Evolutionary conservation across 257 asterid genomes (phyloP).

Genomic region (Solanum ahanhuiri): DNA sequence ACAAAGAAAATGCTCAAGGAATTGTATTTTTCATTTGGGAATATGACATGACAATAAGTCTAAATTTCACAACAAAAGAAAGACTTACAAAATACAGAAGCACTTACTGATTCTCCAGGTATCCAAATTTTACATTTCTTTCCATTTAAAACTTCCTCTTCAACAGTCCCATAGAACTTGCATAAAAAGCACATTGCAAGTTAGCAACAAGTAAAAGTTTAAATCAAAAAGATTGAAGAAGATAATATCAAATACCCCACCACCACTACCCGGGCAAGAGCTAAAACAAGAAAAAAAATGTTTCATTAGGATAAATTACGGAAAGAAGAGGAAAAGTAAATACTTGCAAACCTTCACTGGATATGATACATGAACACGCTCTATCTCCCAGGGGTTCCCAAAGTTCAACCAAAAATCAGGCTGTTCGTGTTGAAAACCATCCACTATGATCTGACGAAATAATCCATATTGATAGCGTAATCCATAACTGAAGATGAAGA

Average conservation of each 20-base stretch:
- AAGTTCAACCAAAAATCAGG: conserved; percentile 50
- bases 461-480: conserved; percentile 46
- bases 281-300: neutral
- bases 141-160: conserved; percentile 31
- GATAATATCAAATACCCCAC: neutral
- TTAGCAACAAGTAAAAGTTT: conserved; percentile 4
- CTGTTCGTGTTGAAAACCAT: conserved; percentile 44
- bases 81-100: neutral
- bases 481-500: conserved; percentile 28
- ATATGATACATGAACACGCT: conserved; percentile 44
- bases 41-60: neutral
- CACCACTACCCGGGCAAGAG: neutral
- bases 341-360: conserved; percentile 38
- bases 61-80: neutral
- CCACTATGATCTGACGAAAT: conserved; percentile 41
- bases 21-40: neutral
- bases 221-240: conserved; percentile 4
- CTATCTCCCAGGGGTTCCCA: conserved; percentile 53
- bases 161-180: conserved; percentile 39
- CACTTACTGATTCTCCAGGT: conserved; percentile 44
- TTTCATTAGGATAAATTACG: neutral
- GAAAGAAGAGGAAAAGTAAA: neutral
- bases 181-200: neutral
- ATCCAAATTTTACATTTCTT: conserved; percentile 27
- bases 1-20: neutral